Percentiles rank a stretch among this genome's conserved stretches.
Conservation (phyloP, 169 alveolate genomes). For the Plasmodium cynomolgi region DNA sequence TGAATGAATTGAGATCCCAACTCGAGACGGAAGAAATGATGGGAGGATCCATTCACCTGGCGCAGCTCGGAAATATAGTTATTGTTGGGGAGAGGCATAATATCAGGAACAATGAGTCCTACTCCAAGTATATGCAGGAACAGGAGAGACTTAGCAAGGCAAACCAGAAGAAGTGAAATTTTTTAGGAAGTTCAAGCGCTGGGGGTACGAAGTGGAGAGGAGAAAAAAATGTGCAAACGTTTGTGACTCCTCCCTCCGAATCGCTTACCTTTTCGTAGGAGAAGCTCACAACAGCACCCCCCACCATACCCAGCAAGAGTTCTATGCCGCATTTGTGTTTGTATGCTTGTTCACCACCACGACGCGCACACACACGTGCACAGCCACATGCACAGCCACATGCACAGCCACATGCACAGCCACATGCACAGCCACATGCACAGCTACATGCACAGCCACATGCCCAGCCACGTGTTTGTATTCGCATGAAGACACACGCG, state of each 20-base stretch:
- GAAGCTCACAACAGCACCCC: background rate
- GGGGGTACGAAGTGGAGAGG: background rate
- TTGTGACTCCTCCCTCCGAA: background rate
- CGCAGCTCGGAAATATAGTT: slow-evolving; percentile 92
- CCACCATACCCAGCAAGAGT: background rate
- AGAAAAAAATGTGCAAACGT: background rate
- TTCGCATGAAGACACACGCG: background rate
- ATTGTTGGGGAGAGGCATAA: slow-evolving; percentile 91
- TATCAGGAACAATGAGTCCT: slow-evolving; percentile 87
- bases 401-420: background rate
- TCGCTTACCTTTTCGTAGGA: background rate
- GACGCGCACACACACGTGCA: background rate
- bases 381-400: background rate
- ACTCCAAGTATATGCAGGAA: slow-evolving; percentile 84
- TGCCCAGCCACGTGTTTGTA: background rate
- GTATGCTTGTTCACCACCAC: background rate
- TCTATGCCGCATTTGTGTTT: background rate
- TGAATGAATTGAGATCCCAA: slow-evolving; percentile 89
- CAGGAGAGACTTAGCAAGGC: slow-evolving; percentile 80
- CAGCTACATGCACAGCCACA: background rate
- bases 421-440: background rate
- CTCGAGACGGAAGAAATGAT: slow-evolving; percentile 91
- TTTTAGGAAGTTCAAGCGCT: slow-evolving; percentile 3
- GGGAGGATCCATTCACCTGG: slow-evolving; percentile 93
- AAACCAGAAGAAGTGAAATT: slow-evolving; percentile 63